Conservation (phyloP, 1,284 basidiomycete genomes). For the Fomitopsis betulina region DNA sequence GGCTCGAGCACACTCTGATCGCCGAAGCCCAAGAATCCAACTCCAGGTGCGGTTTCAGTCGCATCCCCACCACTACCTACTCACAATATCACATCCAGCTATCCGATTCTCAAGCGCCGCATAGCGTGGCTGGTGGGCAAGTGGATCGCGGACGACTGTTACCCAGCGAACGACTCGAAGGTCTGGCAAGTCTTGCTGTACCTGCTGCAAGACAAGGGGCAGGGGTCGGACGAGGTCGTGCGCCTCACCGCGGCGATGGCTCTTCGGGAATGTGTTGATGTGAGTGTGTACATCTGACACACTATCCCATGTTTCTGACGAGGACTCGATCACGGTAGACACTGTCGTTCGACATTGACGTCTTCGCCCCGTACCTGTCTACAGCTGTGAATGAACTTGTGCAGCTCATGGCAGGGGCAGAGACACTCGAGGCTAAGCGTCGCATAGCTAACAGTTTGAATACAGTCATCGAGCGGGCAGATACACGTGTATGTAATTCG, state of each 20-base stretch:
- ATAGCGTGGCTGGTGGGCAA: constrained; percentile 89
- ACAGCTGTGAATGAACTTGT: constrained; percentile 58
- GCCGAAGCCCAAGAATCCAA: constrained; percentile 54
- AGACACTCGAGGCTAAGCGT: constrained; percentile 76
- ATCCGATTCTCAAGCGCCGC: constrained; percentile 83
- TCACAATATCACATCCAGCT: constrained; percentile 38
- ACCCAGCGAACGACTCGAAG: constrained; percentile 53
- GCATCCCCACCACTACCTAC: background rate
- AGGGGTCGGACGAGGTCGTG: constrained; percentile 77
- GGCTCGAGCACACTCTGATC: constrained; percentile 56
- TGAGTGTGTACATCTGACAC: constrained; percentile 34
- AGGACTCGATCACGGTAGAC: constrained; percentile 36
- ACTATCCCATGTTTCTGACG: background rate
- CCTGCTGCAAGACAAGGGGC: constrained; percentile 63
- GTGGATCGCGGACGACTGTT: constrained; percentile 70
- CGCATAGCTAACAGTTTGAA: constrained; percentile 69
- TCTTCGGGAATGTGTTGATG: constrained; percentile 77
- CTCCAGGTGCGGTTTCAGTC: constrained; percentile 41
- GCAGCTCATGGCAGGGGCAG: constrained; percentile 67
- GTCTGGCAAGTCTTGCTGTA: constrained; percentile 81
- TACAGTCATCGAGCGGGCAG: constrained; percentile 68
- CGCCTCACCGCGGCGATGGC: constrained; percentile 77
- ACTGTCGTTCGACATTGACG: constrained; percentile 48
- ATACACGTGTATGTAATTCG: constrained; percentile 43
- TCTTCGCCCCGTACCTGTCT: constrained; percentile 59